Conservation (phyloP, 2,329 filamentous ascomycete genomes). For the Bipolaris zeicola region DNA sequence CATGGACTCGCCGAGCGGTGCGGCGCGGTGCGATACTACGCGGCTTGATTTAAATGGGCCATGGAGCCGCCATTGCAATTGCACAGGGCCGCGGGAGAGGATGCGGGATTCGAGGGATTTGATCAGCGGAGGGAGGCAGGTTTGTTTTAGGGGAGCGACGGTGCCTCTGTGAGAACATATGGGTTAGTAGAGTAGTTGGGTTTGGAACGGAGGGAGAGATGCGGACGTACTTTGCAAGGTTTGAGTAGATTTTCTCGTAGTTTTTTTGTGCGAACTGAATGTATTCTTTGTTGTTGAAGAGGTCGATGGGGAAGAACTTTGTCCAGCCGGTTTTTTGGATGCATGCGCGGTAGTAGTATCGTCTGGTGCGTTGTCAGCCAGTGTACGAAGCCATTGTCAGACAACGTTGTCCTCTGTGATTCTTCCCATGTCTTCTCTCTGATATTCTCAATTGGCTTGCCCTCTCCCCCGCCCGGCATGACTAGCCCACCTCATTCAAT, state of each 20-base stretch:
- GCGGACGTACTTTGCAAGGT: constrained; percentile 56
- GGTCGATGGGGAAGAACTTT: constrained; percentile 22
- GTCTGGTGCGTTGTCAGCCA: constrained; percentile 15
- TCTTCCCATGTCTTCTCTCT: neutral
- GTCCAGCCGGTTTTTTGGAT: constrained; percentile 20
- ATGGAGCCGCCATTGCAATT: constrained; percentile 52
- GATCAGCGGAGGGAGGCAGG: constrained; percentile 62
- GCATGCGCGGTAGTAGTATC: constrained; percentile 21
- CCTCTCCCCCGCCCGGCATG: neutral
- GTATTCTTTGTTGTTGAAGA: constrained; percentile 13
- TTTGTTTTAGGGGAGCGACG: constrained; percentile 35
- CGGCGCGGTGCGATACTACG: constrained; percentile 62
- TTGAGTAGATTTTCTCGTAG: constrained; percentile 66
- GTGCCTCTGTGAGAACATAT: constrained; percentile 23
- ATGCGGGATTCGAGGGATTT: constrained; percentile 61
- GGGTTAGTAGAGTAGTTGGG: constrained; percentile 11
- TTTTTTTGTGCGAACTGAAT: constrained; percentile 58
- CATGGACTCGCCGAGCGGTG: constrained; percentile 48
- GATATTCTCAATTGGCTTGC: neutral
- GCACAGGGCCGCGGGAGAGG: constrained; percentile 55
- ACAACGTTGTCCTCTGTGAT: neutral
- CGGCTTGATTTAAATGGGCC: constrained; percentile 48
- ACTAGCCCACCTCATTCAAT: neutral
- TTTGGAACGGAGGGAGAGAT: no score
- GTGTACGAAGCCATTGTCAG: neutral